These are phyloP conservation scores for Limnanthes douglasii DNA, from an alignment of 345 rosid species.

Conservation along the genomic window DNA sequence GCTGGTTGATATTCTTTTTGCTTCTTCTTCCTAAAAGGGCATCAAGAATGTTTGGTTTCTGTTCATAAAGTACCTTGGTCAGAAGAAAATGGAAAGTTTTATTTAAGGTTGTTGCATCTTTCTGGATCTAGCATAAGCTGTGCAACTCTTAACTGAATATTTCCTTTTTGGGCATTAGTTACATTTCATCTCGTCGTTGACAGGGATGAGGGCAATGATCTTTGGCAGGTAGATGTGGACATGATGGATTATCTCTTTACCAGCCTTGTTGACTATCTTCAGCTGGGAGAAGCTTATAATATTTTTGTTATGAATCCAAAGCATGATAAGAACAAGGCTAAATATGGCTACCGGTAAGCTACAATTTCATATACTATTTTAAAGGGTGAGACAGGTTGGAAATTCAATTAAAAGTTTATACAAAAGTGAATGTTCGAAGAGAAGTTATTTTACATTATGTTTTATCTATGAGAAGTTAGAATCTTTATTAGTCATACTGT, in stretches of 20 bases:
- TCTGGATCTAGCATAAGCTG: not conserved
- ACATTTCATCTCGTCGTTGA: conserved; percentile 10
- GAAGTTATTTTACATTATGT: too few species aligned
- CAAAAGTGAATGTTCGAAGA: too few species aligned
- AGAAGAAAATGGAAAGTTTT: too few species aligned
- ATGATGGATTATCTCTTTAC: conserved; percentile 73
- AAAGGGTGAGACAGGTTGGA: not conserved
- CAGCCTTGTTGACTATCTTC: conserved; percentile 84
- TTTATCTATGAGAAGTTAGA: too few species aligned
- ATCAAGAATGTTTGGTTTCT: too few species aligned
- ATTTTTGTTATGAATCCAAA: conserved; percentile 78
- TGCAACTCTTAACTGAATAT: not conserved
- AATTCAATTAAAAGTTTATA: too few species aligned
- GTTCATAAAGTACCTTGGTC: too few species aligned
- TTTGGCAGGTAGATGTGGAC: conserved; percentile 85
- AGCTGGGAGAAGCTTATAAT: conserved; percentile 78
- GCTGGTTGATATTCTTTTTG: too few species aligned
- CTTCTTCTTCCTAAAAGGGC: too few species aligned
- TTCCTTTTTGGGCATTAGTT: conserved; percentile 7
- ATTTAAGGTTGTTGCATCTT: not conserved
- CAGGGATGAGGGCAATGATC: conserved; percentile 47
- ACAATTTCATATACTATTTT: conserved; percentile 3
- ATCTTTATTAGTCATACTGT: too few species aligned
- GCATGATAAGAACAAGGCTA: conserved; percentile 28
- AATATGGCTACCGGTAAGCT: conserved; percentile 82